phyloP scores from a whole-genome alignment of 2,329 filamentous ascomycete genomes.

The Daldinia eschscholtzii region DNA sequence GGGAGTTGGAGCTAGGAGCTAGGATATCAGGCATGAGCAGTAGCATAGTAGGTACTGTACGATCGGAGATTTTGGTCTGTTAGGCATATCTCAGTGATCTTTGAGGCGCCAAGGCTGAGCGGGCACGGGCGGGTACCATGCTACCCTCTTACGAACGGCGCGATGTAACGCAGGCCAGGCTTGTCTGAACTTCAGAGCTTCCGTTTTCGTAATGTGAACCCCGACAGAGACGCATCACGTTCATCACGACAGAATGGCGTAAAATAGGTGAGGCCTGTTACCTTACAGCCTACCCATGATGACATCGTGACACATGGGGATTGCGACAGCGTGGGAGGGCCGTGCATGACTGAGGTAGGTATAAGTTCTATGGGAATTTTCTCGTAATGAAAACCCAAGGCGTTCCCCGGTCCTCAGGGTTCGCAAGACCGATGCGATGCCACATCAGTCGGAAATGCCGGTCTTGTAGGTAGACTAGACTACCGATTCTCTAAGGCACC shows the following conservation, averaged over 20 bases:
- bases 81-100: conserved; percentile 35
- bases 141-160: conserved; percentile 15
- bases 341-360: conserved; percentile 3
- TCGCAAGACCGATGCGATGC: conserved; percentile 29
- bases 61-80: conserved; percentile 35
- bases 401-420: conserved; percentile 21
- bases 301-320: conserved; percentile 35
- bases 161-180: conserved; percentile 37
- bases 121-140: conserved; percentile 19
- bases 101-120: conserved; percentile 32
- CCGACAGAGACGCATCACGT: conserved; percentile 31
- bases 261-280: conserved; percentile 28
- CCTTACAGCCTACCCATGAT: conserved; percentile 19
- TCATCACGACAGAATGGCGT: conserved; percentile 37
- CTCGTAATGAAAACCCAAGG: conserved; percentile 29
- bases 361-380: conserved; percentile 13
- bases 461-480: conserved; percentile 18
- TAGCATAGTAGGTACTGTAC: background rate
- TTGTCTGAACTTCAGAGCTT: conserved; percentile 43
- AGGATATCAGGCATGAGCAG: background rate
- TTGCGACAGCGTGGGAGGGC: conserved; percentile 31
- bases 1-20: conserved; percentile 26
- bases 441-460: conserved; percentile 27
- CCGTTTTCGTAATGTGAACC: conserved; percentile 35
- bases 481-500: conserved; percentile 14